Conservation (phyloP, 2,329 filamentous ascomycete species). For the Claviceps purpurea region DNA sequence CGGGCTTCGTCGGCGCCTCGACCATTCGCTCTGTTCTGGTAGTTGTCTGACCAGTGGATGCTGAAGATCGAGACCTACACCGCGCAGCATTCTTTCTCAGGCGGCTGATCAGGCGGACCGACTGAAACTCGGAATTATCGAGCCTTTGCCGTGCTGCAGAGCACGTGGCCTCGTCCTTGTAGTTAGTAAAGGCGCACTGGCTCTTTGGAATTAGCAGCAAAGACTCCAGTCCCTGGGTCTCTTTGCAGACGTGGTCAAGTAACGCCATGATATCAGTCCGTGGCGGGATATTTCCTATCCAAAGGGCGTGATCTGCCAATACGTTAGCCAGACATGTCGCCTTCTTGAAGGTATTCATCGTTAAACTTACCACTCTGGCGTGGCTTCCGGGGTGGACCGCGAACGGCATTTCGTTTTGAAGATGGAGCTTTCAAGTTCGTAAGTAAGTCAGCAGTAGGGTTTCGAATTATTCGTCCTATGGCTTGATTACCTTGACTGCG, state of each 20-base stretch:
- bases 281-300: slow-evolving; percentile 88
- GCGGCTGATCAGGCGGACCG: no score
- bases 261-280: slow-evolving; percentile 68
- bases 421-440: slow-evolving; percentile 6
- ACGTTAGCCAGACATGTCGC: slow-evolving; percentile 1
- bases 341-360: background rate
- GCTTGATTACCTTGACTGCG: no score
- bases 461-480: no score
- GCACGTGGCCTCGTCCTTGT: slow-evolving; percentile 67
- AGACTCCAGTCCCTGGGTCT: slow-evolving; percentile 69
- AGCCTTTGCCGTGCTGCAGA: slow-evolving; percentile 60
- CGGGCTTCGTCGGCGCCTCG: no score
- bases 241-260: slow-evolving; percentile 81
- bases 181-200: slow-evolving; percentile 95
- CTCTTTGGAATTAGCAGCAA: slow-evolving; percentile 93
- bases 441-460: no score
- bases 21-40: no score
- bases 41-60: no score
- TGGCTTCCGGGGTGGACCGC: slow-evolving; percentile 27
- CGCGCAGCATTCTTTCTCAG: no score
- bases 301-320: slow-evolving; percentile 64
- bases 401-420: slow-evolving; percentile 13
- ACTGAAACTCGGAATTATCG: no score
- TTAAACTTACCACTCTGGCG: slow-evolving; percentile 44
- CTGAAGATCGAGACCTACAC: no score